Evolutionary conservation across 768 basidiomycete genomes (phyloP).

Genomic region (Lactarius akahatsu): DNA sequence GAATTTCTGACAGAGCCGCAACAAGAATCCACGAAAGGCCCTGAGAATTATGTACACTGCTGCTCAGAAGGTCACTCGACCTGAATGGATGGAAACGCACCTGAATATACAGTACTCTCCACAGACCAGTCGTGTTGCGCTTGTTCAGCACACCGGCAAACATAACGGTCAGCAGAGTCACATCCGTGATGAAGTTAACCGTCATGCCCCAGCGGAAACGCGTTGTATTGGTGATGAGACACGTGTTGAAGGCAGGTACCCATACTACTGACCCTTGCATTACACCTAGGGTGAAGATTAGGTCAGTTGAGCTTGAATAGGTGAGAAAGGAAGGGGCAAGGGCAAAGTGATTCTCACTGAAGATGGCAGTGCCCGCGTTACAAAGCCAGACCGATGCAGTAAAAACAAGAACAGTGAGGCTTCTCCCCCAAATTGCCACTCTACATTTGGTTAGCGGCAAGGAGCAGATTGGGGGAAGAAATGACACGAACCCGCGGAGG

Average conservation of each 20-base stretch:
- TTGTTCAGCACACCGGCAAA: conserved; percentile 16
- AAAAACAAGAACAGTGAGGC: background rate
- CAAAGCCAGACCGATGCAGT: conserved; percentile 4
- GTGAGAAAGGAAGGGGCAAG: background rate
- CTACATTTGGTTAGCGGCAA: background rate
- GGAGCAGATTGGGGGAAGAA: background rate
- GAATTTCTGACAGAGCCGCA: conserved; percentile 7
- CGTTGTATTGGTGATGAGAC: background rate
- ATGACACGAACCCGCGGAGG: conserved; percentile 11
- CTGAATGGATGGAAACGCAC: background rate
- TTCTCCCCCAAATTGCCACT: conserved; percentile 17
- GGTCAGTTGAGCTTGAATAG: background rate
- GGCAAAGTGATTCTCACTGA: background rate
- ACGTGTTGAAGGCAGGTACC: background rate
- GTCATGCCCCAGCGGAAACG: conserved; percentile 11
- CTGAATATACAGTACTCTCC: conserved; percentile 16
- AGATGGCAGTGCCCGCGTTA: background rate
- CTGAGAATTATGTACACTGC: background rate
- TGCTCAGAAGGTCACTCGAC: background rate
- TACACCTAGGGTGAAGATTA: background rate
- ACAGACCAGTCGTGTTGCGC: conserved; percentile 13
- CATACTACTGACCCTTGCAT: background rate
- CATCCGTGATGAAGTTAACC: conserved; percentile 1
- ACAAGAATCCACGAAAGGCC: conserved; percentile 13
- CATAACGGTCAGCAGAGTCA: background rate